Base-by-base conservation (phyloP, 352 stramenopile genomes). In the Globisporangium heterothallicum region DNA sequence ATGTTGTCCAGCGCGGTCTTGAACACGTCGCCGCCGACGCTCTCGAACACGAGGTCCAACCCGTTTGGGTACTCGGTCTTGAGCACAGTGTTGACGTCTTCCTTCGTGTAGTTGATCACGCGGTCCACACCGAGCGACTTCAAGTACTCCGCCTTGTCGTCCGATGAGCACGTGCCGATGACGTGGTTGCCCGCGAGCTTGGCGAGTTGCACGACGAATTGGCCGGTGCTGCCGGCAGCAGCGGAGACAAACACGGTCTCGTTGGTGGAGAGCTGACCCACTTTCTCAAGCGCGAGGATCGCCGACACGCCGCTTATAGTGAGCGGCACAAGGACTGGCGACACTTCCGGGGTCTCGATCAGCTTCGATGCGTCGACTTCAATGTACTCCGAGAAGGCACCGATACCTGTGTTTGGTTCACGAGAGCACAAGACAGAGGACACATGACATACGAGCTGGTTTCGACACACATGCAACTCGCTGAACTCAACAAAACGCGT, bases 101-200 rank as follows among this genome's bases (percentile, higher is more conserved):
- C 74, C 61, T 91, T 75, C 18, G 68, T 88, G 70, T 96, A 97
- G 60, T 95, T 87, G 42, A 96, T 86, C 56, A 93, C 69, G 36
- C 85, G 78, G 54, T 92, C 77, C 36, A 64, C 78, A 45, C 61
- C 70, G 4, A 68, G 26, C 32, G 46, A 58, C 38, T 58, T 49
- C 34, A 84, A 66, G 56, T 79, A 70, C n/a, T 83, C 68, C 22
- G 56, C 74, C 55, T 86, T 86, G 50, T 81, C 78, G 36, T 68
- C 63, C 24, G 65, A 80, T 46, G 70, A 81, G 60, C 81, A 74
- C 13, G 64, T 76, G 38, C 53, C 45, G 14, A 84, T 69, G n/a
- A 70, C 65, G 21, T 64, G 49, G 49, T 68, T 72, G 34, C 66
- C 66, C 24, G 80, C 44, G 52, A 86, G 81, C 44, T 91, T 92